Evolutionary conservation across 257 asterid species (phyloP).

Genomic region (Solanum pinnatisectum): DNA sequence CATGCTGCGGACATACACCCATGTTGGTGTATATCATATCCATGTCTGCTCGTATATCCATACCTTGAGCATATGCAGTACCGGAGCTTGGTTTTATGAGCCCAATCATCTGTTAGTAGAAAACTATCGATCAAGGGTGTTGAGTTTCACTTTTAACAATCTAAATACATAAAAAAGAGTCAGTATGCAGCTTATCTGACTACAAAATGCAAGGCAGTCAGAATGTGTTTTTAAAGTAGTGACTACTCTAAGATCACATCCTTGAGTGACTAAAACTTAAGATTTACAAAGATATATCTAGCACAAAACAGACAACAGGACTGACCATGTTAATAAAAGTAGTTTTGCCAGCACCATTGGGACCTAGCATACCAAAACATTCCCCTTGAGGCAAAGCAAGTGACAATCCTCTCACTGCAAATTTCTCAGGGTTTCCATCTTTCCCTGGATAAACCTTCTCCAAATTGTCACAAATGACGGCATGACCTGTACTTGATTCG

Average conservation of each 20-base stretch:
- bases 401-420: conserved; percentile 83
- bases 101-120: conserved; percentile 77
- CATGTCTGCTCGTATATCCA: conserved; percentile 71
- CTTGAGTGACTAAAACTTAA: background rate
- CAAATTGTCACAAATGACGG: conserved; percentile 64
- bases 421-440: conserved; percentile 87
- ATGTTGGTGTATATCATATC: conserved; percentile 83
- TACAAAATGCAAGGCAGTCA: background rate
- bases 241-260: background rate
- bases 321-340: conserved; percentile 91
- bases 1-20: conserved; percentile 99
- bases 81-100: conserved; percentile 87
- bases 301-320: background rate
- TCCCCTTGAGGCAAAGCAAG: conserved; percentile 92
- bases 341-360: conserved; percentile 98
- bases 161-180: background rate
- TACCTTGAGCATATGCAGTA: conserved; percentile 68
- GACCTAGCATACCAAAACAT: conserved; percentile 99
- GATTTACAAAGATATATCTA: background rate
- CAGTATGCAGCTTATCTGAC: background rate
- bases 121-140: background rate
- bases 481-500: conserved; percentile 50
- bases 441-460: conserved; percentile 77
- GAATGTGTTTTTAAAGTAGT: background rate
- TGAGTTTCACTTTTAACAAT: background rate